Evolutionary conservation across 352 stramenopile genomes (phyloP).

Genomic region (Globisporangium mamillatum): DNA sequence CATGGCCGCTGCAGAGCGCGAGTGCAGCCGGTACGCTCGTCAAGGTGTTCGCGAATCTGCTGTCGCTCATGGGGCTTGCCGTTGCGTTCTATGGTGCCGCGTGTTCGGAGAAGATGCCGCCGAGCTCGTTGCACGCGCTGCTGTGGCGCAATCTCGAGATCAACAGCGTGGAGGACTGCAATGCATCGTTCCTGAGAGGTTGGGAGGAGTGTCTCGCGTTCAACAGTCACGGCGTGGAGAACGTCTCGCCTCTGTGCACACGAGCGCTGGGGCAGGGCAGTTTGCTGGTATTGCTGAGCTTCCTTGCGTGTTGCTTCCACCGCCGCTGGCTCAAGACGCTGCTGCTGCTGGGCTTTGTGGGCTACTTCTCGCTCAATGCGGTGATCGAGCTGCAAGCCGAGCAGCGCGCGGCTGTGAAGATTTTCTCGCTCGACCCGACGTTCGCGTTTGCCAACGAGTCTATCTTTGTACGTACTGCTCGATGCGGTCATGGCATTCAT

Average conservation of each 20-base stretch:
- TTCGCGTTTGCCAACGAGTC: constrained; percentile 82
- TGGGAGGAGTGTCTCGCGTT: constrained; percentile 13
- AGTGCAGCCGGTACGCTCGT: constrained; percentile 21
- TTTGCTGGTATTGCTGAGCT: constrained; percentile 23
- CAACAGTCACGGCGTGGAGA: constrained; percentile 9
- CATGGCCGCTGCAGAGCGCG: constrained; percentile 41
- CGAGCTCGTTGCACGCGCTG: constrained; percentile 2
- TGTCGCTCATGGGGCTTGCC: constrained; percentile 22
- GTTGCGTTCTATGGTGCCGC: constrained; percentile 24
- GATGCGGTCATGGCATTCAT: constrained; percentile 1
- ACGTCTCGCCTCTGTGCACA: constrained; percentile 11
- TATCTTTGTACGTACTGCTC: constrained; percentile 62
- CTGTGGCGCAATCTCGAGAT: constrained; percentile 32
- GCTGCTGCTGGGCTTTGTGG: constrained; percentile 31
- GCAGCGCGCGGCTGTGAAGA: constrained; percentile 53
- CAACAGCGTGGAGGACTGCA: constrained; percentile 5
- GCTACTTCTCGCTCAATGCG: constrained; percentile 31
- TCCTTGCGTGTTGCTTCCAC: constrained; percentile 43
- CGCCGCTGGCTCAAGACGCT: constrained; percentile 57
- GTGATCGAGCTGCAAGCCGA: constrained; percentile 44
- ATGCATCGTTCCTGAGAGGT: constrained; percentile 12
- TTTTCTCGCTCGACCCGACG: constrained; percentile 63
- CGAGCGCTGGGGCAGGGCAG: constrained; percentile 19
- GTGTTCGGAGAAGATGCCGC: constrained; percentile 19
- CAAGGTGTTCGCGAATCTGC: constrained; percentile 41